A percentile compares a stretch with the other conserved stretches of the same genome.
Conservation (phyloP, 805 yeast genomes). For the Lachancea meyersii region DNA sequence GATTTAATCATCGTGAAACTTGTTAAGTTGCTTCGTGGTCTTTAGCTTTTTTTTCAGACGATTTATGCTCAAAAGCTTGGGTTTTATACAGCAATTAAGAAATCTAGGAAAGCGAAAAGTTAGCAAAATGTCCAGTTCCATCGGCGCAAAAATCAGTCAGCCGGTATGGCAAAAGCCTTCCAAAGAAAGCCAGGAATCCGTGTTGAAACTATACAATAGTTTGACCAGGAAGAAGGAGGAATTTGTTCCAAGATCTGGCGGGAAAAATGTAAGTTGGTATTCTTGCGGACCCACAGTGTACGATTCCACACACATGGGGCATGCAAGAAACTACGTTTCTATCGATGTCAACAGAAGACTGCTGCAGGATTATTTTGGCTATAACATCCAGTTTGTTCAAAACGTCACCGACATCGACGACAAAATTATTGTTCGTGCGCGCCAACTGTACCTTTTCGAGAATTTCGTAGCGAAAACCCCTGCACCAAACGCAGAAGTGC, state of each 20-base stretch:
- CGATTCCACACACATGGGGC: constrained; percentile 96
- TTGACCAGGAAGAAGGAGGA: constrained; percentile 74
- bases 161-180: constrained; percentile 49
- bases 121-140: constrained; percentile 2
- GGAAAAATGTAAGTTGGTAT: constrained; percentile 79
- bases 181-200: constrained; percentile 30
- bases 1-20: too few relatives aligned
- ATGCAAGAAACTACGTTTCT: constrained; percentile 93
- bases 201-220: constrained; percentile 69
- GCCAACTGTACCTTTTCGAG: constrained; percentile 78
- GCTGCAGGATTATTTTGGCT: constrained; percentile 85
- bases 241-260: constrained; percentile 60
- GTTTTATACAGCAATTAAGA: not conserved
- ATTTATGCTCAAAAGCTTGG: not conserved
- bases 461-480: constrained; percentile 39
- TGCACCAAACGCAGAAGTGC: constrained; percentile 28
- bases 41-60: not conserved
- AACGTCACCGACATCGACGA: constrained; percentile 99
- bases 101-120: constrained; percentile 1
- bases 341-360: constrained; percentile 90
- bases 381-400: constrained; percentile 81
- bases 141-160: constrained; percentile 34
- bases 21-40: too few relatives aligned
- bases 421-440: constrained; percentile 89
- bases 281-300: constrained; percentile 98